Evolutionary conservation across 192 early-diverging fungal species (phyloP), one percentile per base, ranked within the genome.

Genomic region (Geranomyces michiganensis): DNA sequence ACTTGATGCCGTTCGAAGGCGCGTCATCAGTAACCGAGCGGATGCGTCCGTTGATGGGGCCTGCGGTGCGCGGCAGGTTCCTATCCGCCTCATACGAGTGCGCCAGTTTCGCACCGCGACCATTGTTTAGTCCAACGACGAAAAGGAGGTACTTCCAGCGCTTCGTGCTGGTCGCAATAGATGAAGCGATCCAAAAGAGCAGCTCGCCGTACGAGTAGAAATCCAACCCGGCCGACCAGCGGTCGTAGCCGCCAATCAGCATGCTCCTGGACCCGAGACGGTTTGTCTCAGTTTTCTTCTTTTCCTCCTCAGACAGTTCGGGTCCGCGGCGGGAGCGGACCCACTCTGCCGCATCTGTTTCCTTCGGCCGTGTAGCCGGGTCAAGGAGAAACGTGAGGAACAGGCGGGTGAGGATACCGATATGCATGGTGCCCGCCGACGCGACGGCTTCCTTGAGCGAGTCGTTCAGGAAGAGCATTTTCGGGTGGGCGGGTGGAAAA

Each of bases 121-220:
- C 5, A 29, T 60, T 60, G 58, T 60, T 60, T 7, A 6, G 30
- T 1, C 58, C 62, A 1, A 64, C 4, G 62, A 64, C 44, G 21
- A 64, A 64, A 7, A 64, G 62, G 3, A 29, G 14, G 43, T 64
- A 64, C 41, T 21, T 41, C 62, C 62, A 64, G 3, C 62, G 33
- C 17, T 64, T 64, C 6, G n/a, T 31, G 32, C 41, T 31, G 2
- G 33, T n/a, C n/a, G 43, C 43, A 29, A 45, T 29, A 19, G 62
- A 60, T 9, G 33, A 22, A 10, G 43, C 24, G 24, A 61, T 41
- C 70, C 70, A 71, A 47, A 33, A 49, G 0, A 62, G 14, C n/a
- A 71, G 49, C 32, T 71, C 70, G 12, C 70, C 70, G 48, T 71
- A 71, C 19, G 59, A 14, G 32, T 30, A 63, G 49, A 71, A 71